Evolutionary conservation across 495 filamentous ascomycete species (phyloP).

Genomic region (Trichocladium uniseriatum): DNA sequence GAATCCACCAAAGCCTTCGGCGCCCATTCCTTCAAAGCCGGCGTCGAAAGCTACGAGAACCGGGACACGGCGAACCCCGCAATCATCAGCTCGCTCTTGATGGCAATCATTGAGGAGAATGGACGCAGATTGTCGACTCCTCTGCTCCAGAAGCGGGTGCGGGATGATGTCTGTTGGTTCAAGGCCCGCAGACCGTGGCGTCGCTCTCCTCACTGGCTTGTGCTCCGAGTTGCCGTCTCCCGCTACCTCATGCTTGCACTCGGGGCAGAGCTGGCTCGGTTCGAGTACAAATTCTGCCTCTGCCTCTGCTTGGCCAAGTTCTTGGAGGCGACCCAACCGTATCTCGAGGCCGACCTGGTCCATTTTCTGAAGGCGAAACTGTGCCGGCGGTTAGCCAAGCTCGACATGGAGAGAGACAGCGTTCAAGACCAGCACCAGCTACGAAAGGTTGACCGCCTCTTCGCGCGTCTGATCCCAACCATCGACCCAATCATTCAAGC

Average conservation of each 20-base stretch:
- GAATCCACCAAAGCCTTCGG: slow-evolving; percentile 47
- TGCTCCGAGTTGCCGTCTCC: slow-evolving; percentile 46
- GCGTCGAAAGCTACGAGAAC: slow-evolving; percentile 34
- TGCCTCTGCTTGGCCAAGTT: slow-evolving; percentile 36
- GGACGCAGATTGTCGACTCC: slow-evolving; percentile 29
- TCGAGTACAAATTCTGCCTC: slow-evolving; percentile 51
- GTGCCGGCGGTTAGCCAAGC: slow-evolving; percentile 51
- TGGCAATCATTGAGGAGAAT: slow-evolving; percentile 46
- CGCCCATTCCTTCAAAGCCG: slow-evolving; percentile 42
- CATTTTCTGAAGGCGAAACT: slow-evolving; percentile 45
- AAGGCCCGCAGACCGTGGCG: slow-evolving; percentile 46
- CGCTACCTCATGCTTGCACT: slow-evolving; percentile 37
- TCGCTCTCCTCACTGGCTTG: slow-evolving; percentile 47
- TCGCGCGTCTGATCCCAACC: slow-evolving; percentile 8
- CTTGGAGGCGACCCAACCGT: slow-evolving; percentile 20
- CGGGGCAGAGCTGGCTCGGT: slow-evolving; percentile 38
- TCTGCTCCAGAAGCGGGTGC: slow-evolving; percentile 45
- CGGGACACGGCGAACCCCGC: slow-evolving; percentile 48
- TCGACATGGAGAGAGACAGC: slow-evolving; percentile 34
- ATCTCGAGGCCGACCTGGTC: slow-evolving; percentile 1
- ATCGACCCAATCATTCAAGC: slow-evolving; percentile 16
- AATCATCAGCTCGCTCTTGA: slow-evolving; percentile 46
- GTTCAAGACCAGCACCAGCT: neutral
- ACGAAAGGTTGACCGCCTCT: slow-evolving; percentile 9
- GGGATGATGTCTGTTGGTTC: slow-evolving; percentile 47